These are phyloP conservation scores for Talaromyces islandicus DNA, from an alignment of 2,329 filamentous ascomycete genomes.

Conservation along the genomic window DNA sequence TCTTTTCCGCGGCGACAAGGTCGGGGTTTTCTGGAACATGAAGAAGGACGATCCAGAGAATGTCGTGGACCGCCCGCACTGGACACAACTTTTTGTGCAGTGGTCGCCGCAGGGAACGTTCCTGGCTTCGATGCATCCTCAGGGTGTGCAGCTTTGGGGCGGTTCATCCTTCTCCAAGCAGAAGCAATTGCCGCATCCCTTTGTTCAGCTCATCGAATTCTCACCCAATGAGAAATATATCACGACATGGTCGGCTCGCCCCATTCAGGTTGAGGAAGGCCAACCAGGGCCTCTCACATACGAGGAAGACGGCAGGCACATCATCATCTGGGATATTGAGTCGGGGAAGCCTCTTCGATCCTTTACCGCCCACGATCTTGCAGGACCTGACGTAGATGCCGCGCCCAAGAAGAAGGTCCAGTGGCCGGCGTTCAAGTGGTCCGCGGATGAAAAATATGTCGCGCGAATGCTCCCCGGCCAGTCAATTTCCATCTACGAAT, in stretches of 20 bases:
- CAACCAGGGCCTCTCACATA: constrained; percentile 66
- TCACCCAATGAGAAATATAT: constrained; percentile 89
- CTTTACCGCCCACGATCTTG: constrained; percentile 80
- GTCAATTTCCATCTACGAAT: constrained; percentile 86
- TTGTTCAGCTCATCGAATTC: constrained; percentile 93
- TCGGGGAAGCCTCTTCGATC: constrained; percentile 86
- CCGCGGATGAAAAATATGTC: constrained; percentile 92
- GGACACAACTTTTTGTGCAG: constrained; percentile 97
- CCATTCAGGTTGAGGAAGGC: constrained; percentile 85
- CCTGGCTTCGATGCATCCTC: constrained; percentile 87
- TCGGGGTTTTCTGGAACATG: constrained; percentile 98
- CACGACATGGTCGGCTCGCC: constrained; percentile 92
- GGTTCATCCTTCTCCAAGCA: constrained; percentile 83
- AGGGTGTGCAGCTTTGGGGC: constrained; percentile 97
- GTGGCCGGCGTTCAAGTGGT: constrained; percentile 99
- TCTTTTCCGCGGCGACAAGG: constrained; percentile 86
- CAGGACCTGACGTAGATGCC: constrained; percentile 53
- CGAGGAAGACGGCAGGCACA: constrained; percentile 98
- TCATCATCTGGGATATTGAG: constrained; percentile 95
- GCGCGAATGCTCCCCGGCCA: constrained; percentile 82
- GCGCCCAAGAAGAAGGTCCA: constrained; percentile 81
- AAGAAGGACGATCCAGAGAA: constrained; percentile 84
- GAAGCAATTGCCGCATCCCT: constrained; percentile 90
- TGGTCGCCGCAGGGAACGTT: constrained; percentile 96
- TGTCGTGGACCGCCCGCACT: constrained; percentile 86